Evolutionary conservation across 2,329 filamentous ascomycete genomes (phyloP).

Genomic region (Rachicladosporium sp.): DNA sequence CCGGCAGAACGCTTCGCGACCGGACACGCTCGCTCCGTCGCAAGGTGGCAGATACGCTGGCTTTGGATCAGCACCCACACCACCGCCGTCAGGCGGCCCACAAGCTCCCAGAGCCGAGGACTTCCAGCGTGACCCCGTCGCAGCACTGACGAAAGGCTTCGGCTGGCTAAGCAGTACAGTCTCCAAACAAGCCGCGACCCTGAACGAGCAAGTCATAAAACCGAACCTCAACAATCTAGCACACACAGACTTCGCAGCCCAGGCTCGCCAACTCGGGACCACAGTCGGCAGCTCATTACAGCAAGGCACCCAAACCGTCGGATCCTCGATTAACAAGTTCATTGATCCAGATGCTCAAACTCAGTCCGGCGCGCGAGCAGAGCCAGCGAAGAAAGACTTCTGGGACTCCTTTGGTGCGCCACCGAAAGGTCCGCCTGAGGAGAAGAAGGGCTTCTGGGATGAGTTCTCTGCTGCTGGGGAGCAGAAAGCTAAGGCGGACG

Average conservation of each 20-base stretch:
- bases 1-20: slow-evolving; percentile 63
- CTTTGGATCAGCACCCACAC: slow-evolving; percentile 67
- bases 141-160: slow-evolving; percentile 79
- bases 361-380: slow-evolving; percentile 31
- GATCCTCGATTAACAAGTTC: slow-evolving; percentile 72
- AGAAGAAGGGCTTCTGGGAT: slow-evolving; percentile 44
- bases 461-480: slow-evolving; percentile 30
- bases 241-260: slow-evolving; percentile 44
- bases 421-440: slow-evolving; percentile 36
- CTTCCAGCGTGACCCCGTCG: slow-evolving; percentile 81
- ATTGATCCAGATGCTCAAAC: slow-evolving; percentile 46
- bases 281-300: slow-evolving; percentile 49
- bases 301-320: slow-evolving; percentile 57
- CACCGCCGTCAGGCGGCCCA: slow-evolving; percentile 28
- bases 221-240: slow-evolving; percentile 70
- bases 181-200: slow-evolving; percentile 76
- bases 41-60: slow-evolving; percentile 89
- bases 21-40: slow-evolving; percentile 64
- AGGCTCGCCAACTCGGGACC: slow-evolving; percentile 45
- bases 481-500: slow-evolving; percentile 18
- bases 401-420: slow-evolving; percentile 81
- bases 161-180: slow-evolving; percentile 88
- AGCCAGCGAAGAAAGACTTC: slow-evolving; percentile 65
- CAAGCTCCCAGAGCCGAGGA: slow-evolving; percentile 63
- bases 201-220: slow-evolving; percentile 85